Evolutionary conservation across 83 land plant genomes (phyloP), one percentile per base, ranked within the genome.

Genomic region (Diphasiastrum complanatum): DNA sequence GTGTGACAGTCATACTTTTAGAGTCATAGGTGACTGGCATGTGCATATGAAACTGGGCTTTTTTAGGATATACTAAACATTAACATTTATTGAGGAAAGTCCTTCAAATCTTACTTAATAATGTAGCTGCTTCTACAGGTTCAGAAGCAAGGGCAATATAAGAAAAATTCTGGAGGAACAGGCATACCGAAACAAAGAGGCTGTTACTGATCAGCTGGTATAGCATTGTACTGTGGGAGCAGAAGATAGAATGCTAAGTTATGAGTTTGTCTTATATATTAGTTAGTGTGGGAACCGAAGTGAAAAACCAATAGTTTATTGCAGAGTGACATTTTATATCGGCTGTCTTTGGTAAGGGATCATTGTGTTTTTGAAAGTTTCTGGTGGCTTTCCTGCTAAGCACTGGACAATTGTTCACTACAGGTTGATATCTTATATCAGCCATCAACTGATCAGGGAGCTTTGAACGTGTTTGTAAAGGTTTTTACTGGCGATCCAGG

Each of bases 141-240:
- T 75, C 48, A 52, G 78, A 24, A 69, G 56, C 60, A 75, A 75
- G 68, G 74, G 64, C n/a, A 75, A 75, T 48, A 70, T 75, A 2
- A 75, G 58, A 46, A 48, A 50, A 34, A 75, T 75, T 25, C 45
- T 75, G 35, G 52, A 61, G 52, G 52, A 75, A 47, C 78, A 75
- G 58, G 78, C 78, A 35, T 75, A 75, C 63, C 60, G 64, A 11
- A 64, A 75, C 58, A 75, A 68, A 33, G 74, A 41, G 38, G 66
- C 78, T 69, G 78, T 75, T 2, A 75, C 74, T 32, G 78, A 69
- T 25, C 74, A 75, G 55, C 78, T 75, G 67, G 78, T 75, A 75
- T 41, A 50, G 8, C 43, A 40, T 8, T 40, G 12, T 40, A 40
- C n/a, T n/a, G n/a, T n/a, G n/a, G n/a, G n/a, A n/a, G n/a, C n/a